A percentile compares a stretch with the other conserved stretches of the same genome.
phyloP scores from a whole-genome alignment of 352 stramenopile species.

The Phytophthora foliorum region DNA sequence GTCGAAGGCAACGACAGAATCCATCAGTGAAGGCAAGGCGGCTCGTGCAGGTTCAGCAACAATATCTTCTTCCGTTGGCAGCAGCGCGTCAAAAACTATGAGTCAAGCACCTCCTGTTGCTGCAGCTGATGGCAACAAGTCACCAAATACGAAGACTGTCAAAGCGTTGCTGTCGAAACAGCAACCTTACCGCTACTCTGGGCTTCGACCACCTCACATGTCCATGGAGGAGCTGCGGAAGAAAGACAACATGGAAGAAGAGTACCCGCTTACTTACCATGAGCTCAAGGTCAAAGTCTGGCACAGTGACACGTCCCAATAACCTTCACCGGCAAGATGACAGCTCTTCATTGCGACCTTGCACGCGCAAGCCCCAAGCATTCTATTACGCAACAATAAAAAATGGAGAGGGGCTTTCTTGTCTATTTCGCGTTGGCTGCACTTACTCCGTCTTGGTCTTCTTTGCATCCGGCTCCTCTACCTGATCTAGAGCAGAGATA shows the following conservation, averaged over 20 bases:
- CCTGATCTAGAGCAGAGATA: slow-evolving; percentile 44
- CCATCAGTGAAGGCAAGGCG: slow-evolving; percentile 9
- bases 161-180: slow-evolving; percentile 62
- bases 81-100: slow-evolving; percentile 7
- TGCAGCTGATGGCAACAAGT: slow-evolving; percentile 28
- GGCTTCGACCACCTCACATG: slow-evolving; percentile 70
- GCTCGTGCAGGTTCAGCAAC: slow-evolving; percentile 16
- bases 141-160: slow-evolving; percentile 42
- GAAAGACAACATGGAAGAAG: slow-evolving; percentile 88
- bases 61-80: slow-evolving; percentile 6
- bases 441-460: slow-evolving; percentile 78
- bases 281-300: slow-evolving; percentile 90
- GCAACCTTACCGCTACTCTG: slow-evolving; percentile 78
- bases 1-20: slow-evolving; percentile 8
- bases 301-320: slow-evolving; percentile 52
- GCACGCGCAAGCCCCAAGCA: slow-evolving; percentile 28
- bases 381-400: slow-evolving; percentile 40
- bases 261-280: slow-evolving; percentile 89
- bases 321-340: slow-evolving; percentile 1
- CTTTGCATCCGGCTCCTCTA: slow-evolving; percentile 74
- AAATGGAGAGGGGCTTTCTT: slow-evolving; percentile 16
- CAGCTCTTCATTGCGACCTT: neutral
- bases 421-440: slow-evolving; percentile 33
- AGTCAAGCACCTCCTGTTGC: slow-evolving; percentile 12
- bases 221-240: slow-evolving; percentile 84